Base-by-base conservation (phyloP, 2,329 filamentous ascomycete genomes). In the Xylaria polymorpha region DNA sequence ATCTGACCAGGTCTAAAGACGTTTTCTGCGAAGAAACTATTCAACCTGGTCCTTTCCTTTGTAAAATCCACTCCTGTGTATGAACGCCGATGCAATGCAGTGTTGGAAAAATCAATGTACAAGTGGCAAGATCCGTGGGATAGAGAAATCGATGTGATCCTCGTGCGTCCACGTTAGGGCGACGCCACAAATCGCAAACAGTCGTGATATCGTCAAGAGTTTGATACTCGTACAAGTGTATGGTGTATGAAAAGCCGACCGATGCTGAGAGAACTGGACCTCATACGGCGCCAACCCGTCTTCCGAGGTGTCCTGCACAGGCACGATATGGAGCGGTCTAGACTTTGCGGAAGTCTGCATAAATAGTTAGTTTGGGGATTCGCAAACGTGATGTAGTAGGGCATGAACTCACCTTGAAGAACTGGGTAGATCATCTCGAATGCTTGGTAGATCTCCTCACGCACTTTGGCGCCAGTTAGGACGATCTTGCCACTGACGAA, bases 401-500 rank as follows among this genome's bases (percentile, higher is more conserved):
- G n/a, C n/a, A 7, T 35, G 2, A 72, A 83, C 86, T 75, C 84
- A 94, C 92, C 92, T 86, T 94, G 93, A 79, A 97, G 86, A 84
- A 97, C 94, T 80, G 94, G 94, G 80, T 97, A 97, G 84, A 98
- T 97, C 90, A 97, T 92, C 85, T 97, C 94, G 79, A 97, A 97
- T 56, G 94, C 94, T 81, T 96, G 93, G 79, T 97, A 97, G 75
- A 99, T 98, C 85, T 98, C 96, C 83, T 99, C 96, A 76, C 96
- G 92, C 73, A 98, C 94, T 81, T 99, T 98, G 74, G 96, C 96
- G 79, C 96, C 96, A 50, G 96, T 98, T 80, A 98, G 88, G 78
- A 98, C 96, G 71, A 98, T 98, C 88, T 98, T 98, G 79, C 95
- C 96, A 78, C 92, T 96, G 78, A 98, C 95, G 85, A 98, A 98